Evolutionary conservation across 352 stramenopile genomes (phyloP).

Genomic region (Pythium rishiriense): DNA sequence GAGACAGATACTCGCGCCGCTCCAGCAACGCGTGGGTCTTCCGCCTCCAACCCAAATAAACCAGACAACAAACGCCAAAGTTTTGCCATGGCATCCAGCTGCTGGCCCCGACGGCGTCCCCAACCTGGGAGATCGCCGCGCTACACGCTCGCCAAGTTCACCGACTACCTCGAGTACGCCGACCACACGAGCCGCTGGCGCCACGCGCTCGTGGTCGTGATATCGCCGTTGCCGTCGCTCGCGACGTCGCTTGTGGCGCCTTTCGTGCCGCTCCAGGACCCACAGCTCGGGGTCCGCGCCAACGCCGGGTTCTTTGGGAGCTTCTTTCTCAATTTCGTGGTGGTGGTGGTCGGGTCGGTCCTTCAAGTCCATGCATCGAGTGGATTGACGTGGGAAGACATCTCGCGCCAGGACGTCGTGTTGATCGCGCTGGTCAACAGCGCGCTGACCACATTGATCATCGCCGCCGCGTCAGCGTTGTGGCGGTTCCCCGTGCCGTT

Average conservation of each 20-base stretch:
- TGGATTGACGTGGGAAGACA: background rate
- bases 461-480: background rate
- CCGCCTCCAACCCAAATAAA: too few relatives aligned
- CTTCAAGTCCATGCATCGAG: background rate
- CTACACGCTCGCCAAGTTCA: conserved; percentile 1
- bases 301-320: conserved; percentile 3
- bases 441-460: background rate
- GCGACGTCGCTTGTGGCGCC: background rate
- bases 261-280: conserved; percentile 14
- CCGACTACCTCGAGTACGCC: background rate
- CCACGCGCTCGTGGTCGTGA: background rate
- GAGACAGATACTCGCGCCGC: too few relatives aligned
- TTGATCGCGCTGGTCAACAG: background rate
- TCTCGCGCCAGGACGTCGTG: background rate
- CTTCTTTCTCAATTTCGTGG: background rate
- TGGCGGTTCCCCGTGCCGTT: conserved; percentile 16
- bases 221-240: background rate
- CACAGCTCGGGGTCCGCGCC: background rate
- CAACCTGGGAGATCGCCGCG: too few relatives aligned
- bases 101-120: too few relatives aligned
- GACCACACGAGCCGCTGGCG: background rate
- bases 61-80: too few relatives aligned
- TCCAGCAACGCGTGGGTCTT: too few relatives aligned
- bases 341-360: conserved; percentile 1
- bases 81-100: too few relatives aligned